Percentiles rank a stretch among this genome's conserved stretches.
Conservation (phyloP, 345 rosid species). For the Gossypioides kirkii region DNA sequence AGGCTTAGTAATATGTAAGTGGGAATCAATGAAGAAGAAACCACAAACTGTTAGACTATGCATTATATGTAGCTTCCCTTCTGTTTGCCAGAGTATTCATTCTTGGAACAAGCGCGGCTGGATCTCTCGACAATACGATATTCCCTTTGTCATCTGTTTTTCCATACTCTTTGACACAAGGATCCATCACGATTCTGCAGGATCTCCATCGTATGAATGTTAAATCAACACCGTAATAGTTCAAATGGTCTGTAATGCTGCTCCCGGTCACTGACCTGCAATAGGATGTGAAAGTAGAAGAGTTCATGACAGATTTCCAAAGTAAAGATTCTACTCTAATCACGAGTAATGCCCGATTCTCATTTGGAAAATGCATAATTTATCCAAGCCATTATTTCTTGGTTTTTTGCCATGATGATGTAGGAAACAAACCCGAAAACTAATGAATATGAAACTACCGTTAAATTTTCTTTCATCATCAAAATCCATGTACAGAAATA, state of each 20-base stretch:
- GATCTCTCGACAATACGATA: constrained; percentile 43
- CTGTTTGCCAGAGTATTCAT: constrained; percentile 20
- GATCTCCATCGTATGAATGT: constrained; percentile 50
- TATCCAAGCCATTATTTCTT: constrained; percentile 1
- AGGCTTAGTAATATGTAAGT: background rate
- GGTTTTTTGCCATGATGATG: background rate
- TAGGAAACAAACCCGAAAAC: background rate
- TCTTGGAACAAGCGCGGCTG: constrained; percentile 26
- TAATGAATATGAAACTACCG: background rate
- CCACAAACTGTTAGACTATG: background rate
- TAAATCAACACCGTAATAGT: constrained; percentile 59
- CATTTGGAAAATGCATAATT: background rate
- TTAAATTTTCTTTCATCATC: background rate
- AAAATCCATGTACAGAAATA: background rate
- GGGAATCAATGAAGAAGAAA: background rate
- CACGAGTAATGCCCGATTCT: background rate
- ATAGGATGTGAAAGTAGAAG: background rate
- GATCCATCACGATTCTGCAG: constrained; percentile 63
- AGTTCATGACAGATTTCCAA: background rate
- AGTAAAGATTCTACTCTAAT: background rate
- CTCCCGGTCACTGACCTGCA: constrained; percentile 77
- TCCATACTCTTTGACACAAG: constrained; percentile 27
- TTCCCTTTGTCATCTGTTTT: constrained; percentile 65
- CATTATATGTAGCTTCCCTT: constrained; percentile 13
- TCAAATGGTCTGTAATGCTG: constrained; percentile 71